These are phyloP conservation scores for Jaminaea rosea DNA, from an alignment of 1,284 basidiomycete species.

Conservation along the genomic window DNA sequence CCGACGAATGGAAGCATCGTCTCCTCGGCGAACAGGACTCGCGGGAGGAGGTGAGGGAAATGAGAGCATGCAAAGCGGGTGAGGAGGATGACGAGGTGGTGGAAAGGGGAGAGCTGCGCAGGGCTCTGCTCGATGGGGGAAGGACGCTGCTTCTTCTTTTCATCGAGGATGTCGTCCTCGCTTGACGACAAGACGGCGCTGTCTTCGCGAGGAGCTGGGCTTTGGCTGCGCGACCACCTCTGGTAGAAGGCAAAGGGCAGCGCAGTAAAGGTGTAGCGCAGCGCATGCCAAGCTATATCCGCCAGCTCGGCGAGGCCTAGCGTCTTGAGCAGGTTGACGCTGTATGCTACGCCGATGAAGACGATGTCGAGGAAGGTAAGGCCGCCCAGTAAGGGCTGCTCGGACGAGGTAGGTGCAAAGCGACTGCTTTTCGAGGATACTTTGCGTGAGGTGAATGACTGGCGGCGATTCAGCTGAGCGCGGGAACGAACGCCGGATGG, in stretches of 20 bases:
- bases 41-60: slow-evolving; percentile 40
- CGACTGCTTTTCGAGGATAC: background rate
- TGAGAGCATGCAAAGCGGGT: slow-evolving; percentile 35
- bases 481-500: background rate
- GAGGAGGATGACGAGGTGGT: slow-evolving; percentile 34
- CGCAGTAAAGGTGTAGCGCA: slow-evolving; percentile 7
- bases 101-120: slow-evolving; percentile 32
- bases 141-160: background rate
- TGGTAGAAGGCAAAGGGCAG: background rate
- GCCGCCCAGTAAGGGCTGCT: slow-evolving; percentile 28
- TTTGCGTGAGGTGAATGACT: background rate
- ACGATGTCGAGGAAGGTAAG: slow-evolving; percentile 41
- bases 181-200: no score
- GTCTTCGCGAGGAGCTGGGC: background rate
- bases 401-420: background rate
- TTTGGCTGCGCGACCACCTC: background rate
- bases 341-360: slow-evolving; percentile 32
- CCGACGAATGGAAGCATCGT: slow-evolving; percentile 41
- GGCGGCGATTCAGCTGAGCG: background rate
- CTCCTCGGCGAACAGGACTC: slow-evolving; percentile 40
- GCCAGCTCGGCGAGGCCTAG: slow-evolving; percentile 35
- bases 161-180: no score
- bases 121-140: background rate
- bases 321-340: slow-evolving; percentile 34
- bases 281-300: slow-evolving; percentile 31